Conservation (phyloP, 2,329 filamentous ascomycete genomes). For the Grosmannia huntii region DNA sequence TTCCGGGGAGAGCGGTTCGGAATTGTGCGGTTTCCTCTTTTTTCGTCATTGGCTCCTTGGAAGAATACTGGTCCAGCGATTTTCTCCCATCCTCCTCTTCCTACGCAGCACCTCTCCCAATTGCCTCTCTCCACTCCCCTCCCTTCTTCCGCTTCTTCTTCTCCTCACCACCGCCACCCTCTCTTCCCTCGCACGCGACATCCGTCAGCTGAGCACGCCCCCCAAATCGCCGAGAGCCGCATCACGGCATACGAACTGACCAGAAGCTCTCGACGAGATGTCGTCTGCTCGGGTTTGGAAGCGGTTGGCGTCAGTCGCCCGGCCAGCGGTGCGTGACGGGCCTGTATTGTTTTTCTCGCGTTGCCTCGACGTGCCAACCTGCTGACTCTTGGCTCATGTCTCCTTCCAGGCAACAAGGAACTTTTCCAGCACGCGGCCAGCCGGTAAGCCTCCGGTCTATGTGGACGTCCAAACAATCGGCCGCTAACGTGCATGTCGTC, state of each 20-base stretch:
- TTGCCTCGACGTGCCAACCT: neutral
- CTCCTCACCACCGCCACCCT: too few relatives aligned
- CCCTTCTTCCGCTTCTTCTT: neutral
- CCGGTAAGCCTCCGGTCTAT: constrained; percentile 39
- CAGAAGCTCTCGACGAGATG: constrained; percentile 3
- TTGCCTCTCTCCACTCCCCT: neutral
- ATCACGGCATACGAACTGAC: neutral
- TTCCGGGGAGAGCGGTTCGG: constrained; percentile 6
- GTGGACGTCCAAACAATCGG: neutral
- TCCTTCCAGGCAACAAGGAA: constrained; percentile 35
- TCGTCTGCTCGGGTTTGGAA: constrained; percentile 10
- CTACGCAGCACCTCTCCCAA: neutral
- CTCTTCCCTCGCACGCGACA: neutral
- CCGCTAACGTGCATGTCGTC: neutral
- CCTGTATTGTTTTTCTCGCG: neutral
- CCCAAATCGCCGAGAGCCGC: neutral
- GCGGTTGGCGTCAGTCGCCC: constrained; percentile 10
- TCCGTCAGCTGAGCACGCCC: neutral
- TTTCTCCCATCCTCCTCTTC: neutral
- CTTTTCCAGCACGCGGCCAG: constrained; percentile 79
- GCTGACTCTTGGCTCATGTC: neutral
- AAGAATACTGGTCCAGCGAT: neutral
- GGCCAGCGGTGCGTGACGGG: constrained; percentile 12
- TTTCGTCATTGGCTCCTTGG: constrained; percentile 2
- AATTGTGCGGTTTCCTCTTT: constrained; percentile 12